Conservation (phyloP, 345 rosid genomes). For the Pugionium cornutum region DNA sequence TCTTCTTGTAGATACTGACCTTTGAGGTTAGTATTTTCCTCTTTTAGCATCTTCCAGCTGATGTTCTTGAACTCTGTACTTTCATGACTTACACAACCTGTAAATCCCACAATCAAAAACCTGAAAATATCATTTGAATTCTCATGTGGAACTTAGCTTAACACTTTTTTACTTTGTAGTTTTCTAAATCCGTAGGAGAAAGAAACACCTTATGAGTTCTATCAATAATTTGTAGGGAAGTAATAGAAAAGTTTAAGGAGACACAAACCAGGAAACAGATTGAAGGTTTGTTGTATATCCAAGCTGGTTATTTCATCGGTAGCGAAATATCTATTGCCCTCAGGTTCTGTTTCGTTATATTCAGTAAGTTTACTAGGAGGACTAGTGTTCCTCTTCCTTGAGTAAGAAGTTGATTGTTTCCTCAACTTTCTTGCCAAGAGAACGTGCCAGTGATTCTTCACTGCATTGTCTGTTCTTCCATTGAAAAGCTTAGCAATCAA, state of each 20-base stretch:
- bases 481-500: conserved; percentile 58
- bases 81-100: conserved; percentile 40
- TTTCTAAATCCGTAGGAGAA: background rate
- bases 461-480: conserved; percentile 64
- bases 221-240: background rate
- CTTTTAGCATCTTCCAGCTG: conserved; percentile 35
- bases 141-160: background rate
- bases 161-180: background rate
- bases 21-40: conserved; percentile 33
- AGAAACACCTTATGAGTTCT: background rate
- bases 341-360: background rate
- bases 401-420: conserved; percentile 39
- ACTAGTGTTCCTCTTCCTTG: conserved; percentile 36
- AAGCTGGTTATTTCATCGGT: background rate
- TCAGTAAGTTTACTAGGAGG: conserved; percentile 22
- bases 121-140: background rate
- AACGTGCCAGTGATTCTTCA: conserved; percentile 70
- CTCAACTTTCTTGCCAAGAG: conserved; percentile 54
- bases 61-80: conserved; percentile 29
- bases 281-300: conserved; percentile 12
- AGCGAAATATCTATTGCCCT: background rate
- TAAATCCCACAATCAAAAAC: conserved; percentile 22
- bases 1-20: conserved; percentile 23
- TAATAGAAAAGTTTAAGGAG: background rate
- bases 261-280: conserved; percentile 35